Conservation (phyloP, 176 grass and related monocot genomes). For the Lolium rigidum region DNA sequence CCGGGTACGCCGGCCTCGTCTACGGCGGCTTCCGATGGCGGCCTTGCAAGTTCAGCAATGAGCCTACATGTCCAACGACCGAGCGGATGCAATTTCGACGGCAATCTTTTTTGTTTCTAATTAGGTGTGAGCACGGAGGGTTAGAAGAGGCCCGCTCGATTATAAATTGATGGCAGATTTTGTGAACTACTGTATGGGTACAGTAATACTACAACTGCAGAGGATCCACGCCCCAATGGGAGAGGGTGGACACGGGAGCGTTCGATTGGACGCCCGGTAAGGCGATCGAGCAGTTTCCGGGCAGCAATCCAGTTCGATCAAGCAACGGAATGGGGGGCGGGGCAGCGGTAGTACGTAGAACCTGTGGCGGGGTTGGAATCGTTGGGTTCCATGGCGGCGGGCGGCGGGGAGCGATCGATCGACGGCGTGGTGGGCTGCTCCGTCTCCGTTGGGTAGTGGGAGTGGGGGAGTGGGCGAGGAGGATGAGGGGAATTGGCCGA, state of each 20-base stretch:
- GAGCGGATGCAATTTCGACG: too few species aligned
- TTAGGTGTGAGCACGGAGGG: too few species aligned
- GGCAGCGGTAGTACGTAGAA: constrained; percentile 22
- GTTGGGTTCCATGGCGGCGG: constrained; percentile 42
- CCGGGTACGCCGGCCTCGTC: too few species aligned
- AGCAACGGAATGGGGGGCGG: not conserved
- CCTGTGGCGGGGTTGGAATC: constrained; percentile 45
- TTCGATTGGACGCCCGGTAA: not conserved
- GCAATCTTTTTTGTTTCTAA: too few species aligned
- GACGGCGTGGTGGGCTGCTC: constrained; percentile 10
- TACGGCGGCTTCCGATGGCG: too few species aligned
- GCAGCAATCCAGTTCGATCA: constrained; percentile 24
- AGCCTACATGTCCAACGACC: too few species aligned
- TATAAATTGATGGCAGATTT: too few species aligned
- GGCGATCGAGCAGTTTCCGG: constrained; percentile 36
- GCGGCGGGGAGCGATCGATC: constrained; percentile 30
- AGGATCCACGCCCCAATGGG: too few species aligned
- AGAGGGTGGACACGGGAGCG: not conserved
- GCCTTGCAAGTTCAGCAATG: too few species aligned
- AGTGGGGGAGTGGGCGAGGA: not conserved
- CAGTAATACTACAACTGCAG: too few species aligned
- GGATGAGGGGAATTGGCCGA: not conserved
- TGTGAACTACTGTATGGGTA: too few species aligned
- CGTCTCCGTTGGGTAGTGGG: not conserved
- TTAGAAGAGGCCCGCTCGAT: too few species aligned